Conservation (phyloP, 2,329 filamentous ascomycete species). For the Fusarium solani-melongenae region DNA sequence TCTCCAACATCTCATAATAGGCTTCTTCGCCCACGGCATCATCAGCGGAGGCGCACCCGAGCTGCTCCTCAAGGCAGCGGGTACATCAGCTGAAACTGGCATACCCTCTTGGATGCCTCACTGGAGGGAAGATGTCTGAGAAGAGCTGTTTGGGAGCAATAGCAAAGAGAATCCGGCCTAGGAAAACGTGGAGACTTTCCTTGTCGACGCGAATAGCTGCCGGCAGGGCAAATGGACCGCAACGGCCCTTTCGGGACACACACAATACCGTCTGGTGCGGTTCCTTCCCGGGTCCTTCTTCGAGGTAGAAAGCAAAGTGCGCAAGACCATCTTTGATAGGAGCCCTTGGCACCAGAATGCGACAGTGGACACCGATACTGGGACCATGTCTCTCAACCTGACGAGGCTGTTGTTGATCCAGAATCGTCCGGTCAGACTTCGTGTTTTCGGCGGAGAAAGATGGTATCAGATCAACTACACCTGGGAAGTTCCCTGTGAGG, state of each 20-base stretch:
- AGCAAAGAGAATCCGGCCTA: rapidly evolving
- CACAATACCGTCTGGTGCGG: no score
- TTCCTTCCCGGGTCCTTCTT: neutral
- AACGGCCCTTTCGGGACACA: no score
- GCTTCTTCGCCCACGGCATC: neutral
- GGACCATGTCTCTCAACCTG: neutral
- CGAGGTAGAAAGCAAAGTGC: rapidly evolving
- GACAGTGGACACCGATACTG: neutral
- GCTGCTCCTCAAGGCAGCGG: neutral
- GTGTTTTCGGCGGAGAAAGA: neutral
- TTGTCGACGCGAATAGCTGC: neutral
- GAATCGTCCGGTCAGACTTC: neutral
- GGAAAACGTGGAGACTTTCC: neutral
- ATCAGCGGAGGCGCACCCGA: neutral
- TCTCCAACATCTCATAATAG: neutral
- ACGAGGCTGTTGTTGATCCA: neutral
- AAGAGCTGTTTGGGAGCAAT: neutral
- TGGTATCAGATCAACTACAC: neutral
- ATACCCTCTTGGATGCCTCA: neutral
- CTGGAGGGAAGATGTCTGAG: neutral
- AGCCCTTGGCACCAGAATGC: neutral
- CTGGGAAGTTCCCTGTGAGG: no score
- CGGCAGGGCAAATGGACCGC: no score
- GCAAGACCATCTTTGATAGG: neutral
- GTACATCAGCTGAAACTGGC: neutral